Base-by-base conservation (phyloP, 805 yeast species). In the Wickerhamomyces queroliae region DNA sequence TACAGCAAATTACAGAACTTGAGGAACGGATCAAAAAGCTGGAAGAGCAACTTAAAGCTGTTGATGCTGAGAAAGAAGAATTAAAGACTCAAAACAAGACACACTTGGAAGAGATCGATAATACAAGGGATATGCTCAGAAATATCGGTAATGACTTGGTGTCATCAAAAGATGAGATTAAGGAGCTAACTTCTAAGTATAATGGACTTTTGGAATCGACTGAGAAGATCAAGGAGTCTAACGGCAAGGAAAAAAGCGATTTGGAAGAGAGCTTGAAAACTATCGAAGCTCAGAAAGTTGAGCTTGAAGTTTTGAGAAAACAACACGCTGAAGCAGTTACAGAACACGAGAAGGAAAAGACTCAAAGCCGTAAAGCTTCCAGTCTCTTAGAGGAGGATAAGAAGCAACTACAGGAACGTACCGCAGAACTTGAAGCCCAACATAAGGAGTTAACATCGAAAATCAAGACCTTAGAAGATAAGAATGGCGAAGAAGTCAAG, bases 141-240 rank as follows among this genome's bases (percentile, higher is more conserved):
- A 78, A 75, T 41, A 70, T 89, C 21, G 96, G 96, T 1, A 76
- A 84, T 51, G 95, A 87, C 36, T 66, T 89, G 7, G 95, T 89
- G 1, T 72, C 74, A 5, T 76, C 88, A 0, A 77, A 74, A 46
- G 87, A 83, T 34, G 63, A 75, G 39, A 37, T 80, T 17, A 80
- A 82, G 48, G 56, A 52, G 4, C 25, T 59, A 16, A 56, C 52
- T n/a, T 7, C 21, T 31, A 41, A 38, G 9, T 27, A 33, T 9
- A 41, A 41, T 15, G 52, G 45, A 35, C 31, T 46, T 15, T 42
- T 44, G 11, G 38, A 32, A 7, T 25, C 43, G 33, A 30, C 42
- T 15, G 46, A 44, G 13, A 44, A 47, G 13, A 41, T 43, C 15
- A 36, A 38, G 7, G 40, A 47, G 19, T 42, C 15, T 10, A 35